Base-by-base conservation (phyloP, 495 filamentous ascomycete genomes). In the Xylaria intraflava region DNA sequence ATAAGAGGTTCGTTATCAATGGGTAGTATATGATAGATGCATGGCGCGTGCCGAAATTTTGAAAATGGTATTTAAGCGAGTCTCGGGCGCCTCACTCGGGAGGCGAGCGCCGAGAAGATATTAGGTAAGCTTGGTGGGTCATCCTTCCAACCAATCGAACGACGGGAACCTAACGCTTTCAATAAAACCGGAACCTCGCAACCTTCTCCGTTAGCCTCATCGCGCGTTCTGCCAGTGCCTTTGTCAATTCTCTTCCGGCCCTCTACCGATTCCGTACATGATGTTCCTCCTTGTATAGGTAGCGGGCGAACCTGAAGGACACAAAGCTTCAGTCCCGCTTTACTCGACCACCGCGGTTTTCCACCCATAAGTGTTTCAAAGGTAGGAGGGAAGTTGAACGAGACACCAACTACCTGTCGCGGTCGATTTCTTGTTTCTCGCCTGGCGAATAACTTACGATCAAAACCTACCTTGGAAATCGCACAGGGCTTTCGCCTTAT, bases 81-180 rank as follows among this genome's bases (percentile, higher is more conserved):
- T n/a, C n/a, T n/a, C n/a, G n/a, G n/a, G n/a, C n/a, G n/a, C n/a
- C n/a, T n/a, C n/a, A n/a, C n/a, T n/a, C n/a, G n/a, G n/a, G n/a
- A n/a, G n/a, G n/a, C n/a, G n/a, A n/a, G n/a, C n/a, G n/a, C n/a
- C n/a, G n/a, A n/a, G n/a, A n/a, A n/a, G n/a, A n/a, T n/a, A n/a
- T n/a, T 46, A 27, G 44, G 16, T 6, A 8, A 16, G 16, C 44
- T 23, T 20, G 14, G 45, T 33, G 27, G 45, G 45, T 31, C 26
- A 26, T 31, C 7, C 11, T 31, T 51, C 17, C 27, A 39, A n/a
- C 36, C 38, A 42, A 42, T 51, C 38, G 36, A 29, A 24, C 36
- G 36, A 30, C n/a, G n/a, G n/a, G n/a, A n/a, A n/a, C n/a, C n/a
- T n/a, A n/a, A 41, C 35, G 22, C 47, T 50, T 41, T 31, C 30